Conservation (phyloP, 1,139 yeast genomes). For the Yamadazyma trypodendri region DNA sequence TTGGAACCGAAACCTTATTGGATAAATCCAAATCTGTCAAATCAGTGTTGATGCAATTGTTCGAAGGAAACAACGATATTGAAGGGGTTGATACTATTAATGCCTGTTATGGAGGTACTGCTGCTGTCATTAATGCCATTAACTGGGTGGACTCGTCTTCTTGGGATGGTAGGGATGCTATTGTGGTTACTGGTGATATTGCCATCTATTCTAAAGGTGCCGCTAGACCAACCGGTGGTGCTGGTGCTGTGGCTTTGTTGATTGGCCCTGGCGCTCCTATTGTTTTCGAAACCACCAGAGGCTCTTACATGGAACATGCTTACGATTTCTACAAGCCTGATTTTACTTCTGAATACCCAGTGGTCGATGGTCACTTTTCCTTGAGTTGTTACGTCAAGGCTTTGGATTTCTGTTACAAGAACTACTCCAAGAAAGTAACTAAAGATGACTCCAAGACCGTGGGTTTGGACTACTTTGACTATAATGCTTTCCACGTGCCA, state of each 20-base stretch:
- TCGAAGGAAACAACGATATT: constrained; percentile 83
- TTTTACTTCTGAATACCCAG: constrained; percentile 94
- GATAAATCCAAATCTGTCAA: constrained; percentile 98
- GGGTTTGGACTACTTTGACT: constrained; percentile 79
- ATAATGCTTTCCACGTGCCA: constrained; percentile 97
- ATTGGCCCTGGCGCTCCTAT: constrained; percentile 98
- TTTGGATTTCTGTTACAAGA: constrained; percentile 78
- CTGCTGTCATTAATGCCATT: constrained; percentile 87
- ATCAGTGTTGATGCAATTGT: constrained; percentile 92
- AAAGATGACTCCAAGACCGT: constrained; percentile 55
- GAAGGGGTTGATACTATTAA: constrained; percentile 97
- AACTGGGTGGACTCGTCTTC: constrained; percentile 96
- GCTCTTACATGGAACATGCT: constrained; percentile 92
- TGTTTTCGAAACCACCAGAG: constrained; percentile 85
- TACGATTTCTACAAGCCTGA: constrained; percentile 98
- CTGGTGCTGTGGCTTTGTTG: constrained; percentile 92
- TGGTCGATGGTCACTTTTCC: constrained; percentile 96
- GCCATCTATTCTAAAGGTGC: constrained; percentile 97
- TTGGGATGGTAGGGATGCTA: constrained; percentile 99
- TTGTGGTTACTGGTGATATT: constrained; percentile 96
- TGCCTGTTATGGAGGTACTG: constrained; percentile 99
- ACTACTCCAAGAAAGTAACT: constrained; percentile 78
- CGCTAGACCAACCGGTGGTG: constrained; percentile 99
- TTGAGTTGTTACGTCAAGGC: constrained; percentile 93
- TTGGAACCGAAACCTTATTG: constrained; percentile 95